Percentiles rank a stretch among this genome's conserved stretches.
Evolutionary conservation across 306 rosid species (phyloP).

Genomic region (Sesbania bispinosa): DNA sequence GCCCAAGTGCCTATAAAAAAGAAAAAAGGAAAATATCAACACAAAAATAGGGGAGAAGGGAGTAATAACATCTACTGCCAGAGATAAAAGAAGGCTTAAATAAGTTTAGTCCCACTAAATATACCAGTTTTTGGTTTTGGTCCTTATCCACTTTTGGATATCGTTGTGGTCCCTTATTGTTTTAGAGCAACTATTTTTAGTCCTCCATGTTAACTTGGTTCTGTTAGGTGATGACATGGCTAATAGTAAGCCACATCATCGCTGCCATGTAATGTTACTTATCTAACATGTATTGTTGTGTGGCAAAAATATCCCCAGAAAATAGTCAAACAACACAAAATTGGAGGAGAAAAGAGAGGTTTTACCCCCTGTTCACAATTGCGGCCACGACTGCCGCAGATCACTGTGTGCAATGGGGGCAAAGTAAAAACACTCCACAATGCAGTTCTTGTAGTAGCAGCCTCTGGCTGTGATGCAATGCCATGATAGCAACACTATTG

Average conservation of each 20-base stretch:
- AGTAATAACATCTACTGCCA: not conserved
- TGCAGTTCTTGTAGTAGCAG: not conserved
- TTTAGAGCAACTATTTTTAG: too few species aligned
- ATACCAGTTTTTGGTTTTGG: too few species aligned
- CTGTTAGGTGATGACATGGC: too few species aligned
- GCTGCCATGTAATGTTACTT: too few species aligned
- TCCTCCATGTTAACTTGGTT: too few species aligned
- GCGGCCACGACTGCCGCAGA: not conserved
- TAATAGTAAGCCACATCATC: too few species aligned
- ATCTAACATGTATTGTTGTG: too few species aligned
- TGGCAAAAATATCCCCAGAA: not conserved
- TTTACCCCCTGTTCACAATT: not conserved
- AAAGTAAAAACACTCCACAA: not conserved
- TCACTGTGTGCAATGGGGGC: not conserved
- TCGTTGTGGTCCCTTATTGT: too few species aligned
- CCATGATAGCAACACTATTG: not conserved
- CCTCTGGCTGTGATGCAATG: not conserved
- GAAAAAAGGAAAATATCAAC: conserved; percentile 15
- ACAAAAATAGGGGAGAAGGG: conserved; percentile 1
- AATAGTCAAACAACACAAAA: not conserved
- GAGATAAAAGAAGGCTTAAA: not conserved
- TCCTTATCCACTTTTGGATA: too few species aligned
- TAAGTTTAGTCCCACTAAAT: too few species aligned
- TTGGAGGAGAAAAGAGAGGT: not conserved
- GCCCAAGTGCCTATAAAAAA: conserved; percentile 76